Percentiles rank a stretch among this genome's conserved stretches.
Conservation (phyloP, 73 alveolate genomes). For the Tetrahymena malaccensis region DNA sequence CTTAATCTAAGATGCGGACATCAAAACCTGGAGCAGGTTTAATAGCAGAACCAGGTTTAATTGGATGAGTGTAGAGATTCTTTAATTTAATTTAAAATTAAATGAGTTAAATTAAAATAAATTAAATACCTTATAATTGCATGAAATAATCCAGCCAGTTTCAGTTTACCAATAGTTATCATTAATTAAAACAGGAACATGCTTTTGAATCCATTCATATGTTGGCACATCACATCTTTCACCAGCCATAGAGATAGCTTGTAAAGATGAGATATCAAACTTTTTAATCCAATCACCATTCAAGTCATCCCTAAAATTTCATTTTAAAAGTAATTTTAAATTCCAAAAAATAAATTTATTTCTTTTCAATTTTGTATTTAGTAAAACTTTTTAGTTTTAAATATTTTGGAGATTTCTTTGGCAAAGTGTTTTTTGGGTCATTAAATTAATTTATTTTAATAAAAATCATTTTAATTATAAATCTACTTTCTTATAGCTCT, state of each 20-base stretch:
- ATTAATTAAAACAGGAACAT: slow-evolving; percentile 68
- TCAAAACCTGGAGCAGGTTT: slow-evolving; percentile 92
- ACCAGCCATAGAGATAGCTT: slow-evolving; percentile 84
- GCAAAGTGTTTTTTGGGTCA: too few species aligned
- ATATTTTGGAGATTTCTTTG: too few species aligned
- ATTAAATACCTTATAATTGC: slow-evolving; percentile 44
- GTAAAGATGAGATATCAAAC: slow-evolving; percentile 58
- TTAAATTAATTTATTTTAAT: too few species aligned
- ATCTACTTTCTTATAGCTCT: slow-evolving; percentile 86
- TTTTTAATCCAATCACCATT: slow-evolving; percentile 82
- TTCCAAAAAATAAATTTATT: too few species aligned
- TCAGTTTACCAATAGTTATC: slow-evolving; percentile 99
- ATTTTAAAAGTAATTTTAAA: too few species aligned
- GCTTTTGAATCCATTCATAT: slow-evolving; percentile 73
- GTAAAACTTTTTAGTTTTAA: too few species aligned
- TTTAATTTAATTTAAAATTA: background rate
- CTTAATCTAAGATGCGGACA: slow-evolving; percentile 76
- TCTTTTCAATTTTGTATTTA: too few species aligned
- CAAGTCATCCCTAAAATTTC: slow-evolving; percentile 70
- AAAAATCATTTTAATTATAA: too few species aligned
- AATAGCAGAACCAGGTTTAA: slow-evolving; percentile 90
- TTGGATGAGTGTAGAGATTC: slow-evolving; percentile 15
- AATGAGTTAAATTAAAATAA: background rate
- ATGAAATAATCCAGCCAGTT: slow-evolving; percentile 94
- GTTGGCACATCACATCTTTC: slow-evolving; percentile 99